Evolutionary conservation across 176 grass and related monocot species (phyloP), one percentile per base, ranked within the genome.

Genomic region (Zea mays): DNA sequence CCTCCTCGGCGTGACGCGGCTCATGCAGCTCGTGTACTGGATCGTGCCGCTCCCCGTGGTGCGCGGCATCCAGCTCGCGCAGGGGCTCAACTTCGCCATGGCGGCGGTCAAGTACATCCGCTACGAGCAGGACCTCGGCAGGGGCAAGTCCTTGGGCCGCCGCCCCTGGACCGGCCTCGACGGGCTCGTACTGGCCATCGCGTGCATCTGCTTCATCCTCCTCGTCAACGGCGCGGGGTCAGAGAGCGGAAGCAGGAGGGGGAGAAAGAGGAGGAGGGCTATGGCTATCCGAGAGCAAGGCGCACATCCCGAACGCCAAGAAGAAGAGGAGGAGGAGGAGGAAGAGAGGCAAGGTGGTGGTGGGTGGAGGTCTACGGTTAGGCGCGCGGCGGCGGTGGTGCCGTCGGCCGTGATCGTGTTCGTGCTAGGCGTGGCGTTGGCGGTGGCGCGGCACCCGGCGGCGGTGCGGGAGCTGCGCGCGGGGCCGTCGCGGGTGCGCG

Each of bases 81-180:
- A 97, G 79, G 94, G 94, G 34, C 89, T 93, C 20, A 91, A 81
- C 87, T 97, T 97, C 65, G 89, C 89, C 81, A 93, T 92, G 86
- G 76, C 89, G 7, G 89, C 91, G 10, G 91, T 93, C 76, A 93
- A 86, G 73, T 97, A 97, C 91, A 74, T 97, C 36, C 85, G 91
- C 5, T 83, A 93, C 81, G 75, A 93, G 0, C 91, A 93, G 85
- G 84, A 93, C 35, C 84, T 97, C 4, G 76, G 48, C n/a, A 93
- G 78, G 79, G 85, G 79, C 0, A 97, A 91, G 54, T 79, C 80
- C 16, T 0, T 48, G 10, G 45, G 20, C 3, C 51, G 2, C 0
- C 80, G 75, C 6, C 77, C 84, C 0, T 93, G 94, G 94, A 69
- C 80, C 0, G 94, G 91, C 46, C 86, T 97, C n/a, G 94, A 97